Conservation (phyloP, 2,329 filamentous ascomycete species). For the Aspergillus hortae region DNA sequence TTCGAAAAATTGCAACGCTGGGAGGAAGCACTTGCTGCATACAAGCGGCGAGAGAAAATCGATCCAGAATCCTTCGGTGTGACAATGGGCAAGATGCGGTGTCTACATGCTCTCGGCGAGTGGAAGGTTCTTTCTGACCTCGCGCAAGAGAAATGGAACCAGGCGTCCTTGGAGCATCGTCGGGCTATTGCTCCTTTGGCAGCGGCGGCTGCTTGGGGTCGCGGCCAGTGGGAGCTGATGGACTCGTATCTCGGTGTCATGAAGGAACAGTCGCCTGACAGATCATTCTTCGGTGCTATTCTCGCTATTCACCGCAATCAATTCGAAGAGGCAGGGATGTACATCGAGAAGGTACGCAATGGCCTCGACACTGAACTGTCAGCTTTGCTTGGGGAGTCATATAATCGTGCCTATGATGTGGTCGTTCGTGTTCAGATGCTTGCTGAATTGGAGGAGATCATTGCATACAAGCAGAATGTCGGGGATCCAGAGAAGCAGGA, state of each 20-base stretch:
- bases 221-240: slow-evolving; percentile 97
- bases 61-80: slow-evolving; percentile 82
- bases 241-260: slow-evolving; percentile 94
- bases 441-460: slow-evolving; percentile 95
- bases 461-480: slow-evolving; percentile 88
- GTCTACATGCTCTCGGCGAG: slow-evolving; percentile 91
- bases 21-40: slow-evolving; percentile 93
- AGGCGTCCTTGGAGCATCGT: slow-evolving; percentile 81
- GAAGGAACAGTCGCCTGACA: slow-evolving; percentile 87
- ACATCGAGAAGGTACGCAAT: slow-evolving; percentile 88
- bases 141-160: slow-evolving; percentile 90
- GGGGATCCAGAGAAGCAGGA: slow-evolving; percentile 79
- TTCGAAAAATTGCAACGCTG: slow-evolving; percentile 97
- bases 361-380: slow-evolving; percentile 93
- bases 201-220: slow-evolving; percentile 92
- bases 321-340: slow-evolving; percentile 83
- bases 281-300: slow-evolving; percentile 97
- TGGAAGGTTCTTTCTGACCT: slow-evolving; percentile 91
- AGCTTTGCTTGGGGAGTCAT: slow-evolving; percentile 95
- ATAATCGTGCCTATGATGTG: slow-evolving; percentile 96
- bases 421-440: slow-evolving; percentile 99
- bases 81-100: slow-evolving; percentile 99
- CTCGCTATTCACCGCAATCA: slow-evolving; percentile 92
- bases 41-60: slow-evolving; percentile 78
- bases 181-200: slow-evolving; percentile 89